A percentile compares a stretch with the other conserved stretches of the same genome.
phyloP scores from a whole-genome alignment of 2,329 filamentous ascomycete genomes.

The Cladophialophora psammophila region DNA sequence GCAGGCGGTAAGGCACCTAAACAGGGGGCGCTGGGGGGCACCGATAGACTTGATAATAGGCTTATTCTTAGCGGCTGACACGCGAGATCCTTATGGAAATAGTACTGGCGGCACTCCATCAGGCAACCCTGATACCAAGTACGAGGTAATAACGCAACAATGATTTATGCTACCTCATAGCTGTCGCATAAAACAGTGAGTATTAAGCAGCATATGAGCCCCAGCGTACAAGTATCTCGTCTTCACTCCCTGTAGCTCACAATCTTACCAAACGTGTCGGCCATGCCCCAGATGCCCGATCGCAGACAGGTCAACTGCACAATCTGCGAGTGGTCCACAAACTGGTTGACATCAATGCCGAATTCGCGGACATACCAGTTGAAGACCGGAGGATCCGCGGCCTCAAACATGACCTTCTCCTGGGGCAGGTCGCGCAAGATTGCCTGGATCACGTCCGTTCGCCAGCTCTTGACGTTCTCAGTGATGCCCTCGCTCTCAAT shows the following conservation, averaged over 20 bases:
- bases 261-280: constrained; percentile 63
- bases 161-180: not conserved
- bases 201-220: not conserved
- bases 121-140: not conserved
- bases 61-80: not conserved
- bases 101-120: not conserved
- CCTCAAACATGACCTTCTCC: constrained; percentile 66
- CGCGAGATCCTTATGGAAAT: not conserved
- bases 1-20: not conserved
- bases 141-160: not conserved
- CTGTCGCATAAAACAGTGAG: not conserved
- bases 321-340: constrained; percentile 66
- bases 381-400: constrained; percentile 59
- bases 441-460: constrained; percentile 62
- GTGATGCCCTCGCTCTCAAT: constrained; percentile 68
- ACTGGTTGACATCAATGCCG: constrained; percentile 64
- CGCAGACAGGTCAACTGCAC: constrained; percentile 62
- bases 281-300: constrained; percentile 63
- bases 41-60: not conserved
- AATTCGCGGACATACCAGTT: constrained; percentile 46
- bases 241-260: constrained; percentile 45
- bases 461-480: constrained; percentile 62
- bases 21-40: not conserved
- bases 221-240: not conserved
- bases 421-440: constrained; percentile 60